Base-by-base conservation (phyloP, 306 rosid species). In the Casuarina equisetifolia region DNA sequence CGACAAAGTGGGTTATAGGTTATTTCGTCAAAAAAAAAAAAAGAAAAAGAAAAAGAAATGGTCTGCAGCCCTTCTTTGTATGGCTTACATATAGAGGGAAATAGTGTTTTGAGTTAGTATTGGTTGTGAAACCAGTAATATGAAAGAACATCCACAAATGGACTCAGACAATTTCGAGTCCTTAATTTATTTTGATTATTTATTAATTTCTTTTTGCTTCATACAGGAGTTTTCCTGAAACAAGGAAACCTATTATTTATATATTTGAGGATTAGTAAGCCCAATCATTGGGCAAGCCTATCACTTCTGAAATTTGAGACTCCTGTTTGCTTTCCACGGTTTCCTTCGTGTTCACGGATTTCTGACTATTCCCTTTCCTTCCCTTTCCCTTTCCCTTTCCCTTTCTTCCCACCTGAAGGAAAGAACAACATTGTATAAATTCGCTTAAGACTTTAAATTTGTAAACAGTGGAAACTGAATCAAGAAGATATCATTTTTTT, bases 391-490 rank as follows among this genome's bases (percentile, higher is more conserved):
- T 38, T 62, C 13, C 9, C 69, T 38, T 36, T 7, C 44, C 69
- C 69, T 15, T 62, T 36, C 69, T 62, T 62, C 45, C 44, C 69
- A 38, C 69, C 69, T 62, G 38, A 62, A 36, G 12, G 69, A n/a
- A 13, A n/a, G 38, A 25, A 35, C 5, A 35, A 62, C 40, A 59
- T 59, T 32, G 32, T 25, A 32, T 8, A 62, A 62, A 4, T 5
- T 36, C 40, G 45, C 11, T 15, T 32, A 36, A 1, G 16, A 58
- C 35, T 20, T 20, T 9, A 19, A 19, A 58, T 58, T 9, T 20
- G 36, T 58, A 58, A n/a, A 20, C 36, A 58, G 6, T 4, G 2
- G 5, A 19, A 12, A 3, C 12, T 62, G 4, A 10, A 36, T 59
- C 4, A 35, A 62, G 16, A 62, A 62, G 11, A 46, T 6, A 46